A percentile compares a stretch with the other conserved stretches of the same genome.
Evolutionary conservation across 306 rosid genomes (phyloP).

Genomic region (Dryas drummondii): DNA sequence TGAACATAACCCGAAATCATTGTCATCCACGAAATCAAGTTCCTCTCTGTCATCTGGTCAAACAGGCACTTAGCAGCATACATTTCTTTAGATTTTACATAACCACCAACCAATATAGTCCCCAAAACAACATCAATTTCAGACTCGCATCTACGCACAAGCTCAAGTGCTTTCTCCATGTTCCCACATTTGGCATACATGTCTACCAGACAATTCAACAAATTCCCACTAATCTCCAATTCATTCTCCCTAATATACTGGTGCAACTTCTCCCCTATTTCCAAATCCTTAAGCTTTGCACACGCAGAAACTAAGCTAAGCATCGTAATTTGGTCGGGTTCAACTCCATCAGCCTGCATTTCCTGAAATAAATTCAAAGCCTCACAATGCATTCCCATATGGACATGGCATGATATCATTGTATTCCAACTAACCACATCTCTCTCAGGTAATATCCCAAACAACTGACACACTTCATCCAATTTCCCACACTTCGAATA

Average conservation of each 20-base stretch:
- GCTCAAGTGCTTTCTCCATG: slow-evolving; percentile 30
- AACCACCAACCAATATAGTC: slow-evolving; percentile 29
- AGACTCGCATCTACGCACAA: not conserved
- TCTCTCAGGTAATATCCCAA: slow-evolving; percentile 24
- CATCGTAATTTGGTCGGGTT: slow-evolving; percentile 29
- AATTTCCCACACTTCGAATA: slow-evolving; percentile 17
- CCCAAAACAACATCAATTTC: slow-evolving; percentile 26
- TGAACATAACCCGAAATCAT: slow-evolving; percentile 38
- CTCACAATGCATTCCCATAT: slow-evolving; percentile 22
- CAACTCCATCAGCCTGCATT: slow-evolving; percentile 21
- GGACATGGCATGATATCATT: slow-evolving; percentile 33
- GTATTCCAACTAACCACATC: slow-evolving; percentile 36
- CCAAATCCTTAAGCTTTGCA: slow-evolving; percentile 21
- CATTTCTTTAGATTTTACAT: slow-evolving; percentile 21
- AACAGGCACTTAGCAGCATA: slow-evolving; percentile 25
- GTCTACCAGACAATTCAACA: slow-evolving; percentile 32
- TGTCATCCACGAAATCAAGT: slow-evolving; percentile 29
- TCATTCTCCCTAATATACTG: slow-evolving; percentile 16
- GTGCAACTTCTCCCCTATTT: slow-evolving; percentile 30
- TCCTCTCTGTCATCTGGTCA: slow-evolving; percentile 26
- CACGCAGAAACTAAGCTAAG: slow-evolving; percentile 35
- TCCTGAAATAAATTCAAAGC: slow-evolving; percentile 26
- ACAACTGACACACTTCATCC: slow-evolving; percentile 16
- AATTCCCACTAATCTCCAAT: slow-evolving; percentile 20
- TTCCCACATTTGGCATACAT: slow-evolving; percentile 38